Conservation (phyloP, 2,329 filamentous ascomycete species). For the Incumbomyces lentus region DNA sequence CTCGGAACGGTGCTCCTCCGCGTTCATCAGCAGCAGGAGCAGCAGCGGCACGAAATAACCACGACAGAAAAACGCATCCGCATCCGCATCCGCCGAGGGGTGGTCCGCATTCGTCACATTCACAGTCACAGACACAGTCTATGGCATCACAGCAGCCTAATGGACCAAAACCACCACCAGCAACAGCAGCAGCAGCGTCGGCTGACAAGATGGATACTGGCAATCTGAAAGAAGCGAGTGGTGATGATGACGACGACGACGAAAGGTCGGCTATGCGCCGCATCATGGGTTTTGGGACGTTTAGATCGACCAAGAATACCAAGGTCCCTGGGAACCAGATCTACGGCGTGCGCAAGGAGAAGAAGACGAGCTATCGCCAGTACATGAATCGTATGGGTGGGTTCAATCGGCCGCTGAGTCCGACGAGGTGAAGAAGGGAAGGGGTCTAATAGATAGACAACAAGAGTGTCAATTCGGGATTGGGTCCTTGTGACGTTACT, state of each 20-base stretch:
- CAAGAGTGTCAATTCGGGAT: no score
- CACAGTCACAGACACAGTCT: constrained; percentile 16
- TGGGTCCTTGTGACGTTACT: no score
- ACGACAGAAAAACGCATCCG: no score
- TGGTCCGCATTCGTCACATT: background rate
- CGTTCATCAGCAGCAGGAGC: constrained; percentile 24
- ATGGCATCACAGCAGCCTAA: no score
- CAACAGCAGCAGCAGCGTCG: no score
- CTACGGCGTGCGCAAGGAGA: constrained; percentile 76
- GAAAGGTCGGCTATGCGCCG: constrained; percentile 55
- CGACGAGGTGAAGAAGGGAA: constrained; percentile 24
- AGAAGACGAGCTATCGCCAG: constrained; percentile 89
- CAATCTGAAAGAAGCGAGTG: constrained; percentile 21
- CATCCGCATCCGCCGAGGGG: no score
- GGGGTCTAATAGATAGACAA: no score
- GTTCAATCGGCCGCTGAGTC: constrained; percentile 42
- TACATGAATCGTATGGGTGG: constrained; percentile 61
- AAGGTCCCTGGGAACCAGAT: constrained; percentile 82
- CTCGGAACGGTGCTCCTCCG: constrained; percentile 28
- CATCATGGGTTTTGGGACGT: constrained; percentile 83
- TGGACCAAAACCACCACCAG: no score
- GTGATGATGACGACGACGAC: constrained; percentile 44
- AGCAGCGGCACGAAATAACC: constrained; percentile 19
- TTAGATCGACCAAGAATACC: constrained; percentile 76
- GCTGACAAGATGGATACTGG: constrained; percentile 21